Evolutionary conservation across 2,329 filamentous ascomycete species (phyloP), one percentile per base, ranked within the genome.

Genomic region (Colletotrichum sp.): DNA sequence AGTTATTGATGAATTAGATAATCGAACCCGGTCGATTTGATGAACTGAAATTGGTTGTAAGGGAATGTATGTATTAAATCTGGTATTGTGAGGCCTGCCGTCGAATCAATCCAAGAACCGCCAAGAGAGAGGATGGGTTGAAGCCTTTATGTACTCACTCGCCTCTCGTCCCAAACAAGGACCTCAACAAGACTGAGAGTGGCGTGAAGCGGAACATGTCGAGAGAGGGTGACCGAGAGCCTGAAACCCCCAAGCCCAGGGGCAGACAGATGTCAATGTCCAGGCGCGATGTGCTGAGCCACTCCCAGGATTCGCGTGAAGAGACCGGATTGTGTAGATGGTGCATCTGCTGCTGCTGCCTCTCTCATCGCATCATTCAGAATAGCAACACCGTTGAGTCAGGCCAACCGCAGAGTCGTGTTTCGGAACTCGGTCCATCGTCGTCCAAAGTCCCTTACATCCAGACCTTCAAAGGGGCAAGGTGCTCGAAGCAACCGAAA

Each of bases 391-490:
- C 10, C 26, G 63, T 68, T 65, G 70, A 75, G 70, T 73, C 73
- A 75, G 44, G 26, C 70, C 70, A 75, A 75, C 44, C 32, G 44
- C 32, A 68, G 63, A 48, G 70, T 64, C 24, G 57, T 16, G 44
- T 59, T 60, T 68, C 64, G 64, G 73, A 55, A 73, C 64, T 65
- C 73, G 73, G 69, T 75, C 73, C 73, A 73, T 75, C 57, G 44
- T 73, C 73, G 57, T 75, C 73, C 73, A 44, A 75, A 68, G 69
- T 73, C 69, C 72, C 62, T 75, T 62, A 75, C 72, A 67, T 72
- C 72, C 62, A 66, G 72, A 62, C 72, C 72, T 71, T 71, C 60
- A 71, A 71, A 75, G 28, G 62, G 72, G 68, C 36, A 71, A 66
- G 68, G 62, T 36, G 72, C 60, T 71, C 62, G 55, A 71, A 62